Percentiles rank a stretch among this genome's conserved stretches.
These are phyloP conservation scores for Gynochthodes officinalis DNA, from an alignment of 257 asterid genomes.

Conservation along the genomic window DNA sequence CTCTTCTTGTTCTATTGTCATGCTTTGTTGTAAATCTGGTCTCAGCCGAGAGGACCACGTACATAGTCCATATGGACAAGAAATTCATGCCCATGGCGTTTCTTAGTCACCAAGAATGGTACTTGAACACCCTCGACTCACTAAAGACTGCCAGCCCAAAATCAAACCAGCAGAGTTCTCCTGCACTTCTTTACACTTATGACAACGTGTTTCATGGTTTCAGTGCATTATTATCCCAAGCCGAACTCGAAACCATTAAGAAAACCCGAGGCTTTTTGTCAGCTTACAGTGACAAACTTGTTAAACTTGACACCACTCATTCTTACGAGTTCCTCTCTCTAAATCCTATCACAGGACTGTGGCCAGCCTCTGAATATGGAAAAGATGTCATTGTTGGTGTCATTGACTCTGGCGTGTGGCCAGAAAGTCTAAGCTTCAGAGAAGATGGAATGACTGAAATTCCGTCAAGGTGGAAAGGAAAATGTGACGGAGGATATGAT, in stretches of 20 bases:
- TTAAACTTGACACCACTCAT: conserved; percentile 47
- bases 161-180: neutral
- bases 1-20: conserved; percentile 16
- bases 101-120: conserved; percentile 29
- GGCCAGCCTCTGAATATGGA: conserved; percentile 52
- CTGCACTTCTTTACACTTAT: conserved; percentile 32
- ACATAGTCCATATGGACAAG: conserved; percentile 47
- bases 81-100: conserved; percentile 39
- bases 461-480: conserved; percentile 46
- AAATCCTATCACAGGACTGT: conserved; percentile 35
- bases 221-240: conserved; percentile 33
- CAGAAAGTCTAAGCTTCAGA: conserved; percentile 39
- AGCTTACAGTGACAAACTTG: conserved; percentile 28
- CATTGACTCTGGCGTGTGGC: conserved; percentile 52
- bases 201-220: conserved; percentile 46
- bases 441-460: conserved; percentile 46
- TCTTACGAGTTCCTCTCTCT: conserved; percentile 40
- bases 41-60: conserved; percentile 26
- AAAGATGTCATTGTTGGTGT: conserved; percentile 42
- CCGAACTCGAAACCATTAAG: conserved; percentile 27
- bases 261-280: conserved; percentile 39
- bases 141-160: conserved; percentile 13
- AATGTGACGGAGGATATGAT: conserved; percentile 31
- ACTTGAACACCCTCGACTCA: conserved; percentile 25
- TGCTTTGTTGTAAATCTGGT: neutral